Evolutionary conservation across 1,284 basidiomycete species (phyloP), one percentile per base, ranked within the genome.

Genomic region (Rhodotorula mucilaginosa): DNA sequence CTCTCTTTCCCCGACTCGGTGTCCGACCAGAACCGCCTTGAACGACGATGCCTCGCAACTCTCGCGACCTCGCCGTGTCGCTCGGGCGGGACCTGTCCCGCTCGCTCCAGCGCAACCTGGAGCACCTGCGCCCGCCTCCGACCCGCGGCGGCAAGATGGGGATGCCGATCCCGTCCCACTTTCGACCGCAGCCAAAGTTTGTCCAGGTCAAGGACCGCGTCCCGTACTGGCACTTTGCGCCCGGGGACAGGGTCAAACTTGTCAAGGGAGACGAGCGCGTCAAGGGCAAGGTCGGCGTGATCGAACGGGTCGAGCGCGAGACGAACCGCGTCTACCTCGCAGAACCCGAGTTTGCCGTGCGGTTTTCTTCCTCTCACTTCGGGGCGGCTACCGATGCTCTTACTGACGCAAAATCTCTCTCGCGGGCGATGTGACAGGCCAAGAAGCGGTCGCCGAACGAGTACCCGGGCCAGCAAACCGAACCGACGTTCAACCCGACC

Each of bases 171-270:
- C 81, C 81, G 18, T 76, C 80, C 4, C 77, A 80, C 62, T 79
- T 79, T 68, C 76, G 79, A 6, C 71, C 78, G 26, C 67, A 58
- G 56, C 79, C 79, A 49, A 72, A 74, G 56, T 82, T 79, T 65
- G 82, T 82, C 61, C 79, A 78, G 67, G 78, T 79, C 54, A 80
- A 81, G 74, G 81, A 82, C 70, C 79, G 82, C 54, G 78, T 82
- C 52, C 76, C 79, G 1, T 81, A 79, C 70, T 82, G 81, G 81
- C 81, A 82, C 77, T 79, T 82, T 67, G 80, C 79, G 3, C 80
- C 81, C 3, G 79, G 79, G 6, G 82, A 82, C 67, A 76, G 78
- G 44, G 82, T 82, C 44, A 75, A 75, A 48, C 75, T 82, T 47
- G 71, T 80, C 67, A 75, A 69, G 44, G 82, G 82, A 10, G 79